Evolutionary conservation across 2,329 filamentous ascomycete species (phyloP), one percentile per base, ranked within the genome.

Genomic region (Microcyclospora pomicola): DNA sequence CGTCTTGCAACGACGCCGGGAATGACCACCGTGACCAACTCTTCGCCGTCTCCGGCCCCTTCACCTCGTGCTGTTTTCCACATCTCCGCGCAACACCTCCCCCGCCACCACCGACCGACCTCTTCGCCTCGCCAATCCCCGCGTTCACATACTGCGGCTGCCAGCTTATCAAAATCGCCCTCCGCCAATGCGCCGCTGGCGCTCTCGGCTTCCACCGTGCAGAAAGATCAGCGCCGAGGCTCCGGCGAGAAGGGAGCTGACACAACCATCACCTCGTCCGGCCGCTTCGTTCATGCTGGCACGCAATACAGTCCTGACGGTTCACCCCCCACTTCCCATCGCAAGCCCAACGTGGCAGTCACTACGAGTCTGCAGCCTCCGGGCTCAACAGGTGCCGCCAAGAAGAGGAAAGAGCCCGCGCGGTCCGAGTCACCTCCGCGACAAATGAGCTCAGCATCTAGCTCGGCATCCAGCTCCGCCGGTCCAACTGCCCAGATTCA

Each of bases 261-360:
- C 33, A 31, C 34, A 5, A 24, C 12, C 5, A 31, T 31, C 4
- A 9, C 6, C 30, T n/a, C 30, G 9, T n/a, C 30, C 9, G 30
- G 9, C 30, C 12, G 42, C 13, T 54, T 54, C 56, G 61, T 62
- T 40, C 67, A 73, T 60, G 62, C 61, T 27, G 64, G 59, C 41
- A 73, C 70, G 28, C 71, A 74, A 53, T 74, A 72, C 53, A 69
- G 68, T 32, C 69, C 68, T 33, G 61, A 65, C 40, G 62, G 60
- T 41, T 60, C 54, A 38, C 61, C 68, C 46, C 60, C 66, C 42
- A 66, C 67, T 37, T 60, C 54, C 35, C 44, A 41, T 34, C 43
- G 33, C 41, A 45, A 45, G 19, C 19, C 19, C 31, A 38, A 33
- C 13, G 34, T 33, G 35, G 38, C 31, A 15, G 35, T 19, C 28